Evolutionary conservation across 2,329 filamentous ascomycete genomes (phyloP).

Genomic region (Elsinoe batatas): DNA sequence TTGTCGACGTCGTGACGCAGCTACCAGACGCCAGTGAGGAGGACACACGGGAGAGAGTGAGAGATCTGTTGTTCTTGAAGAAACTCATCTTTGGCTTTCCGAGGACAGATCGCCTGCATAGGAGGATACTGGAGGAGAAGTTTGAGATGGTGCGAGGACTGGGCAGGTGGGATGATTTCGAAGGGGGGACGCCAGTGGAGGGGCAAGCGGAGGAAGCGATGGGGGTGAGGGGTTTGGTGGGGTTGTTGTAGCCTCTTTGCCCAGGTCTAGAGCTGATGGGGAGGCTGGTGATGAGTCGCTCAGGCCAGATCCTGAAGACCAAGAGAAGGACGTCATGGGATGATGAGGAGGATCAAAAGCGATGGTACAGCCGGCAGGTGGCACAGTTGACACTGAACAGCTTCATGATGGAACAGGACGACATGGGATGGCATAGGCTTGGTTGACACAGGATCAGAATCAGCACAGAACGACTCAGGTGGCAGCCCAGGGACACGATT

Average conservation of each 20-base stretch:
- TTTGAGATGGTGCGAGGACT: conserved; percentile 15
- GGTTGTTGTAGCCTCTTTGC: neutral
- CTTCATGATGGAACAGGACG: too few species aligned
- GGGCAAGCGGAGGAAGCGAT: neutral
- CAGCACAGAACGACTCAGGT: too few species aligned
- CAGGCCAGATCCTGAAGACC: too few species aligned
- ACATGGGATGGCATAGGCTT: too few species aligned
- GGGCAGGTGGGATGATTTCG: conserved; percentile 1
- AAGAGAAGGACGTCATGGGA: too few species aligned
- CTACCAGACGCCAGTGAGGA: conserved; percentile 38
- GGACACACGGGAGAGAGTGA: conserved; percentile 40
- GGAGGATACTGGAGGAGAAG: conserved; percentile 16
- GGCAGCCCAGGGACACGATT: too few species aligned
- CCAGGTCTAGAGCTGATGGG: neutral
- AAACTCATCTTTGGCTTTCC: conserved; percentile 17
- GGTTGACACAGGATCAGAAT: too few species aligned
- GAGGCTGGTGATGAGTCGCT: neutral
- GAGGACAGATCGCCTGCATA: conserved; percentile 13
- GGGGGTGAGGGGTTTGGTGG: conserved; percentile 8
- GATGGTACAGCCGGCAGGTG: too few species aligned
- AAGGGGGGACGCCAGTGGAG: neutral
- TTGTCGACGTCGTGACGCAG: conserved; percentile 48
- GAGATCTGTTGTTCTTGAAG: conserved; percentile 35
- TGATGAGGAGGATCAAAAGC: too few species aligned
- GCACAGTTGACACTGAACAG: too few species aligned